Percentiles rank a stretch among this genome's conserved stretches.
phyloP scores from a whole-genome alignment of 441 rosid species.

The Pelargonium australe region DNA sequence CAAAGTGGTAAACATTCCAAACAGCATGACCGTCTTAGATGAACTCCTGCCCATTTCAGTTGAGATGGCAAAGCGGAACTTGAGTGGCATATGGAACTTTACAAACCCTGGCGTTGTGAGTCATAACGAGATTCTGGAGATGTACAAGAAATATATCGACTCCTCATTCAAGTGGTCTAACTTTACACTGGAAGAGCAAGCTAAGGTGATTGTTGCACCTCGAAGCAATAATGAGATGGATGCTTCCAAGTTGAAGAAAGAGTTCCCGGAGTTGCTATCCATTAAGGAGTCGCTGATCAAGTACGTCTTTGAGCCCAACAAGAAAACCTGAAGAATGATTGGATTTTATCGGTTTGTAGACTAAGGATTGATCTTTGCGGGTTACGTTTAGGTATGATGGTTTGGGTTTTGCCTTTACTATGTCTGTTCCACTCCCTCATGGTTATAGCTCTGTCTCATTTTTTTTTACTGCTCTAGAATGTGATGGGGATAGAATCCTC shows the following conservation, averaged over 20 bases:
- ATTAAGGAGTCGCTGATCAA: slow-evolving; percentile 77
- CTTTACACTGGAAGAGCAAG: slow-evolving; percentile 85
- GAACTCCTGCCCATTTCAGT: slow-evolving; percentile 79
- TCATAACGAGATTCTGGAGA: slow-evolving; percentile 84
- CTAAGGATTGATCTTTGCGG: not conserved
- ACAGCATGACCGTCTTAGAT: slow-evolving; percentile 88
- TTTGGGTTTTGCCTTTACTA: too few relatives aligned
- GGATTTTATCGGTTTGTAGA: slow-evolving; percentile 11
- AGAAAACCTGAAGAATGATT: slow-evolving; percentile 32
- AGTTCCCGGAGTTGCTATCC: slow-evolving; percentile 71
- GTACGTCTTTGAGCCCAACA: slow-evolving; percentile 73
- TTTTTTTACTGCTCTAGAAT: too few relatives aligned
- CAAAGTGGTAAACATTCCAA: slow-evolving; percentile 90
- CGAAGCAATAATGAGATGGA: slow-evolving; percentile 91
- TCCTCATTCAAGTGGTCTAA: slow-evolving; percentile 57
- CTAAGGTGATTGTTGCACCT: slow-evolving; percentile 82
- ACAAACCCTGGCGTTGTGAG: slow-evolving; percentile 90
- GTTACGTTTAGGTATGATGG: too few relatives aligned
- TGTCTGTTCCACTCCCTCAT: too few relatives aligned
- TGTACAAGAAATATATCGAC: slow-evolving; percentile 77
- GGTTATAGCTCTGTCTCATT: too few relatives aligned
- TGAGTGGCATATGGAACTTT: slow-evolving; percentile 88
- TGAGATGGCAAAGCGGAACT: slow-evolving; percentile 88
- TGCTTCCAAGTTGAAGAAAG: slow-evolving; percentile 70
- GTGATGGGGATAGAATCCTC: too few relatives aligned